These are phyloP conservation scores for Monosporascus sp. DNA, from an alignment of 2,329 filamentous ascomycete genomes.

Conservation along the genomic window DNA sequence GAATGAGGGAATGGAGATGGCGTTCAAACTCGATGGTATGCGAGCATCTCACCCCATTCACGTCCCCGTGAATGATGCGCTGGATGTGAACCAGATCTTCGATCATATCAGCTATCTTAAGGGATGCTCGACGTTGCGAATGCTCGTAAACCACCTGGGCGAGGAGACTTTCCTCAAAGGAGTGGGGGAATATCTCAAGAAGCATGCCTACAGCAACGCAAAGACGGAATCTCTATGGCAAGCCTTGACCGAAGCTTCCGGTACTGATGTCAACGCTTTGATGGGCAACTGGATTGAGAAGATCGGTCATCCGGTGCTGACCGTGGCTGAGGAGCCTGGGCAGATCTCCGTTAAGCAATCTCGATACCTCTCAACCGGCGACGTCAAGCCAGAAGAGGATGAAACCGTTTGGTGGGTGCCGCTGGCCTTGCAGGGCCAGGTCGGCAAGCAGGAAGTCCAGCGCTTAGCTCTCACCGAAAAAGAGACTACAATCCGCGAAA, in stretches of 20 bases:
- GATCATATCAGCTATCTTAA: conserved; percentile 96
- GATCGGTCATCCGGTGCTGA: conserved; percentile 90
- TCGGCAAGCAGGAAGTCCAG: conserved; percentile 56
- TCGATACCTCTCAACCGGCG: conserved; percentile 86
- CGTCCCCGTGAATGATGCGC: conserved; percentile 85
- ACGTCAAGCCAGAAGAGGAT: conserved; percentile 87
- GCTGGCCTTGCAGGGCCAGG: conserved; percentile 74
- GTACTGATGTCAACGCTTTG: conserved; percentile 76
- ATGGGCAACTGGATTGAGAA: conserved; percentile 96
- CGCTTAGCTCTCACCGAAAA: conserved; percentile 68
- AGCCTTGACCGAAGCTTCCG: conserved; percentile 80
- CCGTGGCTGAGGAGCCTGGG: conserved; percentile 75
- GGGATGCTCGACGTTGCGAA: conserved; percentile 92
- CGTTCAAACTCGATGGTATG: conserved; percentile 83
- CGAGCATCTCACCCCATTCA: conserved; percentile 94
- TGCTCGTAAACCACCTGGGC: conserved; percentile 88
- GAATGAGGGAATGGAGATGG: conserved; percentile 87
- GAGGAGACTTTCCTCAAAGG: conserved; percentile 85
- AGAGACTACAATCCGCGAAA: conserved; percentile 67
- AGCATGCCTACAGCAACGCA: conserved; percentile 83
- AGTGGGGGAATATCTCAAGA: conserved; percentile 83
- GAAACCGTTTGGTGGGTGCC: conserved; percentile 95
- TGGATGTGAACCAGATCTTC: conserved; percentile 97
- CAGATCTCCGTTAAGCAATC: conserved; percentile 80
- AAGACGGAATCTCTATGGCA: conserved; percentile 89